These are phyloP conservation scores for Boeremia exigua DNA, from an alignment of 2,329 filamentous ascomycete genomes.

Conservation along the genomic window DNA sequence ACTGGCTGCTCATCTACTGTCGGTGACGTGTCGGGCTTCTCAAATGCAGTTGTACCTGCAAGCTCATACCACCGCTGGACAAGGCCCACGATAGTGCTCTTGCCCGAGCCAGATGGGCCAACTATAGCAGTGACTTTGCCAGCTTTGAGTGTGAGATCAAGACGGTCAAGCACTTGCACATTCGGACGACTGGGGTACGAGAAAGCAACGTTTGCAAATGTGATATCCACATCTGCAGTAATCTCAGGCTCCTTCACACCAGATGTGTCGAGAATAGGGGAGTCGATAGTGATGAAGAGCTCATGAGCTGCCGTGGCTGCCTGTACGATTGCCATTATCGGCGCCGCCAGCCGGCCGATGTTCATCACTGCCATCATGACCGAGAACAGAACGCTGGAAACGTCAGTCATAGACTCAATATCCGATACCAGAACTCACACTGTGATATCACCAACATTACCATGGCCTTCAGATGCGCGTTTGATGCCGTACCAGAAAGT, in stretches of 20 bases:
- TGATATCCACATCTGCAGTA: constrained; percentile 42
- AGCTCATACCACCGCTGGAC: constrained; percentile 76
- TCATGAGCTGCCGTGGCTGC: constrained; percentile 45
- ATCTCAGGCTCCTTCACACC: constrained; percentile 46
- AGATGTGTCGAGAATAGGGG: constrained; percentile 32
- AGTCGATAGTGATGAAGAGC: constrained; percentile 47
- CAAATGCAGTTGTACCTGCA: constrained; percentile 27
- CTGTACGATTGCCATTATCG: constrained; percentile 44
- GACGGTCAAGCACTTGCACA: constrained; percentile 66
- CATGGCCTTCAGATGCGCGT: constrained; percentile 40
- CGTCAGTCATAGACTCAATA: background rate
- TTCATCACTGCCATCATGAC: constrained; percentile 48
- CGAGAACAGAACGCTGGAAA: constrained; percentile 44
- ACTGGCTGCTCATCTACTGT: constrained; percentile 3
- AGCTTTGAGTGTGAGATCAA: constrained; percentile 65
- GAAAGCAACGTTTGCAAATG: constrained; percentile 44
- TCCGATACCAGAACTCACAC: constrained; percentile 25
- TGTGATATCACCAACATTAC: constrained; percentile 42
- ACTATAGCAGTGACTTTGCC: constrained; percentile 77
- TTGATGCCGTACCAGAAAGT: constrained; percentile 50
- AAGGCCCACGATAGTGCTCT: constrained; percentile 75
- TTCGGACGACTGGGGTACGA: constrained; percentile 59
- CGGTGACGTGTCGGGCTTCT: constrained; percentile 2
- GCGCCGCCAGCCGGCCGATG: constrained; percentile 39
- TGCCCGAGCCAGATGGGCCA: constrained; percentile 74